Conservation (phyloP, 1,284 basidiomycete species). For the Puccinia triticina region DNA sequence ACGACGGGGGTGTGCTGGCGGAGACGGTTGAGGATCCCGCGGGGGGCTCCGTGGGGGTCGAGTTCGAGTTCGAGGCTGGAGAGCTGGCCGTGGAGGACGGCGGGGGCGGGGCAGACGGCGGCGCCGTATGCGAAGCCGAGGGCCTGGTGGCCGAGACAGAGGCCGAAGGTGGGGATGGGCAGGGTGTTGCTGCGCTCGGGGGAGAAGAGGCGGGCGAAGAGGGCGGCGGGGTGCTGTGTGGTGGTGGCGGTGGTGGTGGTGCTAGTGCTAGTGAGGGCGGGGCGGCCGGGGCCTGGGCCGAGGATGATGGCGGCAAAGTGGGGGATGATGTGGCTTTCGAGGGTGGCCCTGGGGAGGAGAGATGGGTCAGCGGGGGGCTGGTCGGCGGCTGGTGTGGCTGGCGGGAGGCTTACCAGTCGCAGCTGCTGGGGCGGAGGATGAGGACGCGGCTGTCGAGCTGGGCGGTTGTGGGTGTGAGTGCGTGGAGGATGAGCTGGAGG, state of each 20-base stretch:
- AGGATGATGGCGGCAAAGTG: slow-evolving; percentile 72
- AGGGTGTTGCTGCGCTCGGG: slow-evolving; percentile 23
- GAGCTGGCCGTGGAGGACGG: slow-evolving; percentile 61
- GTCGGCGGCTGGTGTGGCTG: slow-evolving; percentile 70
- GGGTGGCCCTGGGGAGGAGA: slow-evolving; percentile 57
- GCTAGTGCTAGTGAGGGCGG: slow-evolving; percentile 66
- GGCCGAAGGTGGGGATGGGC: slow-evolving; percentile 74
- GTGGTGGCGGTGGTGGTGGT: slow-evolving; percentile 68
- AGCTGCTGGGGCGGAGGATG: not conserved
- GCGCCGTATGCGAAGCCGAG: slow-evolving; percentile 79
- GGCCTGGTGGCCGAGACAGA: slow-evolving; percentile 91
- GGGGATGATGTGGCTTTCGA: slow-evolving; percentile 58
- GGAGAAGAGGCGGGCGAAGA: slow-evolving; percentile 28
- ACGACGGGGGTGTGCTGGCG: slow-evolving; percentile 69
- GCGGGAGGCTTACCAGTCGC: slow-evolving; percentile 60
- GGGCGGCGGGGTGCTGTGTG: slow-evolving; percentile 57
- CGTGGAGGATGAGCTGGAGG: slow-evolving; percentile 52
- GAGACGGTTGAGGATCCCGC: slow-evolving; percentile 67
- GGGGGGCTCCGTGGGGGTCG: slow-evolving; percentile 64
- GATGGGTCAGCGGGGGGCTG: slow-evolving; percentile 68
- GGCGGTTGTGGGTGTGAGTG: not conserved
- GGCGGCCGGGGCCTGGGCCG: slow-evolving; percentile 81
- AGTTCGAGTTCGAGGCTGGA: slow-evolving; percentile 75
- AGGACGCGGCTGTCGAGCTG: slow-evolving; percentile 8
- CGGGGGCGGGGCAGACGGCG: slow-evolving; percentile 61